phyloP scores from a whole-genome alignment of 2,329 filamentous ascomycete species.

The Aureobasidium sp. region DNA sequence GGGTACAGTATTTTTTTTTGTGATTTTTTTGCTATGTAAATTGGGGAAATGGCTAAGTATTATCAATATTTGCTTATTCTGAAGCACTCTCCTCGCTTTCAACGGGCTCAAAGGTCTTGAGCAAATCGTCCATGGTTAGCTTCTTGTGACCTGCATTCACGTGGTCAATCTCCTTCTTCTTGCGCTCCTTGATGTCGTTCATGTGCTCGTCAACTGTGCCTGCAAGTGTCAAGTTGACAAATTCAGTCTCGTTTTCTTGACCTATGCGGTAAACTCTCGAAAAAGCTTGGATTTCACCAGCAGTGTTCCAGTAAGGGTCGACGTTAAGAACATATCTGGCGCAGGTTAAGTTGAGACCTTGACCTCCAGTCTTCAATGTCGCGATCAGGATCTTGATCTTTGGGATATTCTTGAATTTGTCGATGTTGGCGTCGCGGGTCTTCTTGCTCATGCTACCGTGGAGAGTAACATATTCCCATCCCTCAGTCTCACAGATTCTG shows the following conservation, averaged over 20 bases:
- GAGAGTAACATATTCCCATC: conserved; percentile 42
- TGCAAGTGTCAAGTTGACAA: conserved; percentile 49
- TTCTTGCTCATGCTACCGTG: conserved; percentile 40
- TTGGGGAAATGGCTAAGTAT: not conserved
- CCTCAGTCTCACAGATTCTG: conserved; percentile 42
- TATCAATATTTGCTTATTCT: not conserved
- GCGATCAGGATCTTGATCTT: conserved; percentile 44
- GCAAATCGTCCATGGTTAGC: not conserved
- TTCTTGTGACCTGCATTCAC: conserved; percentile 35
- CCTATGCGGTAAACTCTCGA: conserved; percentile 57
- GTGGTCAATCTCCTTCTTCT: conserved; percentile 39
- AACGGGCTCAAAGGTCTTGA: not conserved
- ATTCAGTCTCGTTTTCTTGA: conserved; percentile 51
- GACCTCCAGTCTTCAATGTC: conserved; percentile 49
- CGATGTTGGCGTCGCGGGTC: conserved; percentile 39
- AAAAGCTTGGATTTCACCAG: conserved; percentile 36
- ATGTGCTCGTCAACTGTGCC: conserved; percentile 53
- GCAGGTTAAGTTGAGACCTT: conserved; percentile 52
- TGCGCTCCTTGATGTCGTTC: conserved; percentile 46
- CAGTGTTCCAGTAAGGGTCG: conserved; percentile 44
- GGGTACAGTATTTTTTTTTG: conserved; percentile 10
- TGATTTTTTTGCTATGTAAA: not conserved
- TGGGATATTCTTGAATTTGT: conserved; percentile 35
- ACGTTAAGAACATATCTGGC: conserved; percentile 43
- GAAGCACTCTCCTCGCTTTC: not conserved